These are phyloP conservation scores for Amaranthus palmeri DNA, from an alignment of 148 eudicot genomes.

Conservation along the genomic window DNA sequence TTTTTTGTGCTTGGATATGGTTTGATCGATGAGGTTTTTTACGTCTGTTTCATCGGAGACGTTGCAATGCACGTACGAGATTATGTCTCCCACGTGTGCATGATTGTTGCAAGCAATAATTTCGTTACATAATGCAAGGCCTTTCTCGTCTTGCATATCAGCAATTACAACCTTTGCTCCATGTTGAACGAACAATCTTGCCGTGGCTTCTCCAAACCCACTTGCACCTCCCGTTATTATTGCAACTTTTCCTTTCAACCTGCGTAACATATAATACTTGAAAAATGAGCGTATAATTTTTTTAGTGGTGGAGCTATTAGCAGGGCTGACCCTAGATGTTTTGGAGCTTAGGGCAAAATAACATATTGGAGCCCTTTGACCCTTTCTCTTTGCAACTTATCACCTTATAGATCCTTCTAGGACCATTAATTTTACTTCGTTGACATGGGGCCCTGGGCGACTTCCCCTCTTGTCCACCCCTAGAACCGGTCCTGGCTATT, in stretches of 20 bases:
- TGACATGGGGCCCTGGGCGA: too few relatives aligned
- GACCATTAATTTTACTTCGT: too few relatives aligned
- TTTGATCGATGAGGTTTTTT: slow-evolving; percentile 21
- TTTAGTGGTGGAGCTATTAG: too few relatives aligned
- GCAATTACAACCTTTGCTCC: slow-evolving; percentile 52
- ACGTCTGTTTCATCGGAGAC: slow-evolving; percentile 34
- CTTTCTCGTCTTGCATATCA: slow-evolving; percentile 42
- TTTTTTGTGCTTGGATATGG: slow-evolving; percentile 33
- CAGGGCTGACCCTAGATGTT: too few relatives aligned
- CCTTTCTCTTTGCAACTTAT: too few relatives aligned
- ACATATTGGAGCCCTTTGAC: too few relatives aligned
- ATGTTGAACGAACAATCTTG: slow-evolving; percentile 32
- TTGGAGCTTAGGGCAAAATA: too few relatives aligned
- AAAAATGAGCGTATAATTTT: too few relatives aligned
- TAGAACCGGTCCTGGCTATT: too few relatives aligned
- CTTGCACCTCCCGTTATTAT: slow-evolving; percentile 62
- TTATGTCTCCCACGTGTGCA: neutral
- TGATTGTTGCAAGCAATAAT: slow-evolving; percentile 2
- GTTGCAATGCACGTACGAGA: slow-evolving; percentile 38
- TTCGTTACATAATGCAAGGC: slow-evolving; percentile 19
- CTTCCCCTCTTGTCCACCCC: too few relatives aligned
- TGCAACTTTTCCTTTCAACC: slow-evolving; percentile 42
- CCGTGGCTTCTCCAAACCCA: slow-evolving; percentile 51
- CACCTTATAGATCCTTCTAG: too few relatives aligned
- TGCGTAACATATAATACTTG: neutral